Evolutionary conservation across 768 basidiomycete species (phyloP), one percentile per base, ranked within the genome.

Genomic region (Kwoniella botswanensis): DNA sequence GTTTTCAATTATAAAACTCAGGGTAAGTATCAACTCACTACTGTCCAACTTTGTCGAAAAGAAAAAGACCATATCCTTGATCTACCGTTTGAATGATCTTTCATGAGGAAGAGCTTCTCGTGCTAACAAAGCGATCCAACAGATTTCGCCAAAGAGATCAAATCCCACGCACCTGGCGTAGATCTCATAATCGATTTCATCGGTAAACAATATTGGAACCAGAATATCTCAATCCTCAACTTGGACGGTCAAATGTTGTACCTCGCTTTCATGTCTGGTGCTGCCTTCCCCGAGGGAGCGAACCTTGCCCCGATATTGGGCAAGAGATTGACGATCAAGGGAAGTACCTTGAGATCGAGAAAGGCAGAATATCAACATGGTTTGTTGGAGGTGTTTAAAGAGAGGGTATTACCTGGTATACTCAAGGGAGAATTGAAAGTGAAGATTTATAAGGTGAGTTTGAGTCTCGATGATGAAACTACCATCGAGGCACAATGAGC

Each of bases 301-400:
- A 71, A 90, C 81, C 84, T 97, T 57, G 76, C 76, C 5, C 90
- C 89, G 11, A 88, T 97, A 65, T 85, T 96, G 68, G 89, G 86
- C 83, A 98, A 95, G 85, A 89, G 94, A 18, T 88, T 97, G 62
- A 89, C 90, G 26, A 90, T 98, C 62, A 90, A 93, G 83, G 94
- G 94, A 22, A 92, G 93, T 22, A 96, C 93, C 1, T 85, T 97
- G 41, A 89, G 94, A 24, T 88, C 90, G 41, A 89, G 93, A 56
- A 87, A 88, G 26, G 77, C 86, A n/a, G 85, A 87, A 72, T 97
- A 96, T 82, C 93, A 97, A 83, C 86, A 88, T 3, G 87, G 91
- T 22, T 86, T 96, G 4, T 73, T 86, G 41, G 70, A 76, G n/a
- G 88, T 88, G 67, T 92, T 94, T 79, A 83, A 84, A 65, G 76